A percentile compares a stretch with the other conserved stretches of the same genome.
Evolutionary conservation across 768 basidiomycete genomes (phyloP).

Genomic region (Tricholomella constricta): DNA sequence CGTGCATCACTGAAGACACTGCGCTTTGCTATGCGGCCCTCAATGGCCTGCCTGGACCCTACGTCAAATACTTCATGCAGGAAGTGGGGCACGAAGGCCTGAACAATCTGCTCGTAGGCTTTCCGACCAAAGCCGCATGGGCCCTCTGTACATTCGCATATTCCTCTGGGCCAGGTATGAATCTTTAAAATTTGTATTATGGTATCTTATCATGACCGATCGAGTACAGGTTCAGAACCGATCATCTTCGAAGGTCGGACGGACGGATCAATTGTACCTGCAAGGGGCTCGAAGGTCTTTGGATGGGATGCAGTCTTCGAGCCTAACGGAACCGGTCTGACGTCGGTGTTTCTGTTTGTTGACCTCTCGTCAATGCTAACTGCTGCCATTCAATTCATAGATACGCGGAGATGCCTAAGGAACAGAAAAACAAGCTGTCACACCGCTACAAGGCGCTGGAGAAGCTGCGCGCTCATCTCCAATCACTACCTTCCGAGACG

Average conservation of each 20-base stretch:
- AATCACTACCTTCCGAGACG: constrained; percentile 26
- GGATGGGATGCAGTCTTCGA: constrained; percentile 94
- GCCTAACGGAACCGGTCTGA: constrained; percentile 72
- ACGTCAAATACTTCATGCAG: constrained; percentile 92
- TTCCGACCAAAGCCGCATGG: constrained; percentile 76
- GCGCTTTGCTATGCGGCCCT: constrained; percentile 90
- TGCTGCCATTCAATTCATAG: constrained; percentile 35
- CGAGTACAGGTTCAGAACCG: constrained; percentile 56
- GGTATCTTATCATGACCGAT: background rate
- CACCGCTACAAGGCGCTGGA: constrained; percentile 76
- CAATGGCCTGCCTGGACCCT: constrained; percentile 92
- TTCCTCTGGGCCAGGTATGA: constrained; percentile 70
- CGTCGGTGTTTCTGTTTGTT: constrained; percentile 49
- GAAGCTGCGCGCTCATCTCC: constrained; percentile 57
- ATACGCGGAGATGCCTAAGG: constrained; percentile 75
- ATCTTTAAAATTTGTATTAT: background rate
- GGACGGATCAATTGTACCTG: constrained; percentile 85
- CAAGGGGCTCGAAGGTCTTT: constrained; percentile 76
- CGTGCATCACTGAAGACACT: constrained; percentile 86
- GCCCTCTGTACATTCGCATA: constrained; percentile 98
- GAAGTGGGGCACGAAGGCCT: constrained; percentile 88
- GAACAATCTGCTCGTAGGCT: constrained; percentile 78
- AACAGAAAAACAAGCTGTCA: constrained; percentile 71
- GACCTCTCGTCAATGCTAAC: background rate
- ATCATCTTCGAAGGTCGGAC: constrained; percentile 81